Base-by-base conservation (phyloP, 176 grass and related monocot species). In the Alopecurus myosuroides region DNA sequence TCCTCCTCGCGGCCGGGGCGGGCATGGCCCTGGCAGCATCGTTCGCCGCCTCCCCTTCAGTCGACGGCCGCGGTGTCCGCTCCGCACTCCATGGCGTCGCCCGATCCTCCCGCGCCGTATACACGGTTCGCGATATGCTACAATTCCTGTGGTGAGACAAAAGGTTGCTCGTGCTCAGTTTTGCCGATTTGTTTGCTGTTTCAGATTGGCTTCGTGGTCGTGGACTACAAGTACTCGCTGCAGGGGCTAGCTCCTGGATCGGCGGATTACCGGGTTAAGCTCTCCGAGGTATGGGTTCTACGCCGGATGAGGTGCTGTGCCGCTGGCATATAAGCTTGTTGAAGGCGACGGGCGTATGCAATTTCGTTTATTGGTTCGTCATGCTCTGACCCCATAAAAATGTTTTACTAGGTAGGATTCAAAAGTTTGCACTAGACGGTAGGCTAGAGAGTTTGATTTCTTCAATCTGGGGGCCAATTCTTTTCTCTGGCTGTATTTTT, bases 151-250 rank as follows among this genome's bases (percentile, higher is more conserved):
- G 35, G 44, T 9, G 33, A 22, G 61, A 10, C 34, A 8, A 8
- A 3, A 5, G 11, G 56, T 45, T 77, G 71, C 48, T 75, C 25
- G 7, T 37, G 7, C 57, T 75, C 70, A 85, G 68, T 89, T 13
- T 39, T 23, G 8, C 39, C 31, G 5, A 20, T 6, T n/a, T 17
- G 13, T 50, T 86, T 26, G 39, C 22, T 80, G 52, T 15, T 79
- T 66, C 82, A 95, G 96, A 98, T 98, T 66, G 83, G 85, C 46
- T 95, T 92, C 44, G 77, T 98, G 60, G 81, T 89, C 57, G 83
- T 70, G 53, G 93, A 98, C 76, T 98, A 98, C 89, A 98, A 95
- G 68, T 95, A 92, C 80, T 92, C 87, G 9, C 83, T 98, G 10
- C 86, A 80, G 44, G 82, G 67, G 1, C 70, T 92, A 77, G 41